Evolutionary conservation across 768 basidiomycete genomes (phyloP), one percentile per base, ranked within the genome.

Genomic region (Cubamyces sp.): DNA sequence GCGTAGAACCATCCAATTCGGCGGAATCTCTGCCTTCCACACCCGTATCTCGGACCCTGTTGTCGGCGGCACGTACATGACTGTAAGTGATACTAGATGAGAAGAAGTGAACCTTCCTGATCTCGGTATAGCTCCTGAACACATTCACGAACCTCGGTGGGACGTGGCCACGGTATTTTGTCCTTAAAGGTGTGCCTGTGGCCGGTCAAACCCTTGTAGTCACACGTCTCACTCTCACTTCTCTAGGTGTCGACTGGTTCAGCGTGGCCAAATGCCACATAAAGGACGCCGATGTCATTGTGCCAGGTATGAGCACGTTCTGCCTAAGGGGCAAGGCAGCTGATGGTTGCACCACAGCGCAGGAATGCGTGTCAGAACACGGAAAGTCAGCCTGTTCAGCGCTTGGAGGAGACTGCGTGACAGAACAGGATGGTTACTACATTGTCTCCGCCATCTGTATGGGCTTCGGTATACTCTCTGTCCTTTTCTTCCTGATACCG

Each of bases 1-100:
- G 34, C 58, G 28, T 60, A 96, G 96, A 48, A 98, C 96, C 5
- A 88, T 98, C n/a, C 96, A 99, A 74, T 99, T 98, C 71, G 96
- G 98, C 19, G 95, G 97, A 9, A 94, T 98, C 64, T 93, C 95
- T n/a, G 97, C 97, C 3, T 99, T 98, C 83, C 97, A 98, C 70
- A 98, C 95, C 3, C 86, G 91, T 56, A 88, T 99, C 40, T 94
- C 97, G 0, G 97, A 99, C 71, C 97, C 97, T 0, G 71, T 97
- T 14, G 97, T 99, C 55, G 97, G 97, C 28, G 97, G 97, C 53
- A 99, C 97, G 0, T 99, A 99, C 75, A 99, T 99, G 97, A 99
- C 97, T 14, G 96, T 95, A 69, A 65, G 87, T 76, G 45, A 34
- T 34, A 16, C 23, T n/a, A 25, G 7, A 5, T 28, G 2, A 7